Base-by-base conservation (phyloP, 768 basidiomycete species). In the Suillus placidus region DNA sequence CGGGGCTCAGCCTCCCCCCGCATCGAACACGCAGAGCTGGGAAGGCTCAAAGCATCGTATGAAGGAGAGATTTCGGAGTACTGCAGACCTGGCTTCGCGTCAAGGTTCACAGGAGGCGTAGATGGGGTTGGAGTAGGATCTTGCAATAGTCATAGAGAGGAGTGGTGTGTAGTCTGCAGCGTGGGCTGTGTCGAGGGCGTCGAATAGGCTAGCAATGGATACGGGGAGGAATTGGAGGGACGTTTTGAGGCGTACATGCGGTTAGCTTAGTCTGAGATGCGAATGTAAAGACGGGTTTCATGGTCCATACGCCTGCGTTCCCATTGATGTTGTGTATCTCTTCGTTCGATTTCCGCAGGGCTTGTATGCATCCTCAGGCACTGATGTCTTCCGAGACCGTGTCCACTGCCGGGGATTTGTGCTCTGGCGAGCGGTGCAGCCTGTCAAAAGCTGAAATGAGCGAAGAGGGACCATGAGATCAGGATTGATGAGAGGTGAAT, bases 131-230 rank as follows among this genome's bases (percentile, higher is more conserved):
- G 87, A 26, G 94, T 86, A 80, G 73, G 64, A 91, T 85, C 97
- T 76, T 98, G 6, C 95, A 10, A 90, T 80, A 5, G 83, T 82
- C 51, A 91, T 85, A 1, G 95, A 97, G 37, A 98, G 82, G 65
- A 97, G 88, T n/a, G 97, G 82, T 54, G 94, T 88, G 73, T 96
- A 97, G 77, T 97, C 96, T 10, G 94, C 92, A 3, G 87, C 90
- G 74, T 93, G 90, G 73, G 89, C 91, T 0, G 89, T 90, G 72
- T 97, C 94, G 47, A 98, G 83, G 5, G 91, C 85, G 3, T 86
- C 83, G 76, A 93, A 96, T 60, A 92, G 84, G 57, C 80, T 82
- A 63, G 85, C 83, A 71, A 92, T 90, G 2, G 85, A 87, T 3
- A 97, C 81, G 45, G 88, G 88, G 61, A 94, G 82, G 77, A 97